Percentiles rank a stretch among this genome's conserved stretches.
Conservation (phyloP, 768 basidiomycete species). For the Tulasnella sp. region DNA sequence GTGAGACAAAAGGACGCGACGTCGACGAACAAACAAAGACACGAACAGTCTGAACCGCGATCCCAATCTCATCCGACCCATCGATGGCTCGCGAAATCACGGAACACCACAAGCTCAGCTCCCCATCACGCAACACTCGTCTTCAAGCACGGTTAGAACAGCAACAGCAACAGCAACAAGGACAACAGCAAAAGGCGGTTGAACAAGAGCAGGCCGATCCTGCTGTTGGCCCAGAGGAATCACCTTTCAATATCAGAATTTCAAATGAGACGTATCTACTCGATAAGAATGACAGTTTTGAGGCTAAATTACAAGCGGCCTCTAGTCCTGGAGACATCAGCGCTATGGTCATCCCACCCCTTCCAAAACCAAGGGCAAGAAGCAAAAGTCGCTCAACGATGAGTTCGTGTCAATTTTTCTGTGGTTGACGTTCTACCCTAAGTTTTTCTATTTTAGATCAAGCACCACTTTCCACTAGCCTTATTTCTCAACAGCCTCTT, state of each 20-base stretch:
- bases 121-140: background rate
- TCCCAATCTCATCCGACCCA: background rate
- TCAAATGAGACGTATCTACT: constrained; percentile 8
- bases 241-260: constrained; percentile 5
- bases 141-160: background rate
- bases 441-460: background rate
- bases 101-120: background rate
- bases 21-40: no score
- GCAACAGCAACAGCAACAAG: background rate
- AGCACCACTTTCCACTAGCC: background rate
- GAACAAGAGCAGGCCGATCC: background rate
- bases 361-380: background rate
- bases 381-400: background rate
- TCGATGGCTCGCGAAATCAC: constrained; percentile 3
- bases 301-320: background rate
- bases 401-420: background rate
- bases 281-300: constrained; percentile 6
- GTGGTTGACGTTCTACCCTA: background rate
- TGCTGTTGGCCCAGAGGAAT: background rate
- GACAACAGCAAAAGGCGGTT: background rate
- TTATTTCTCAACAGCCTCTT: background rate
- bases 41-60: no score
- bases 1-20: no score
- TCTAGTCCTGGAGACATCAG: background rate
- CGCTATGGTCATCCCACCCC: background rate